Percentiles rank a stretch among this genome's conserved stretches.
Evolutionary conservation across 208 protist genomes (phyloP).

Genomic region (Eutreptiella sp.): DNA sequence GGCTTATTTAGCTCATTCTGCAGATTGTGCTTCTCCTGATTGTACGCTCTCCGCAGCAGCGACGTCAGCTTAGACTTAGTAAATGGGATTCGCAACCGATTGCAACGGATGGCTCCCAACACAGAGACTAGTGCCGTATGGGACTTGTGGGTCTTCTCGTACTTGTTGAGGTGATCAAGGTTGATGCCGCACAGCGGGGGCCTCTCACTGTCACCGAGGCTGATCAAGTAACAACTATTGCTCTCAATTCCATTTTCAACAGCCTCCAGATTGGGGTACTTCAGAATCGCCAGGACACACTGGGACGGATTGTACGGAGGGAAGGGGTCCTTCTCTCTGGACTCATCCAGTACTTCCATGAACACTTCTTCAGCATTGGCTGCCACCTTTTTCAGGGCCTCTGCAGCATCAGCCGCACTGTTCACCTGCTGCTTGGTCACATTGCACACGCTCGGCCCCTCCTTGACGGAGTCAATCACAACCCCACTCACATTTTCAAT

Average conservation of each 20-base stretch:
- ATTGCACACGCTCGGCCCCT: conserved; percentile 66
- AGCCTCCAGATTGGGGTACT: conserved; percentile 58
- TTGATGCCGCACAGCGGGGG: conserved; percentile 75
- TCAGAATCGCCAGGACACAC: conserved; percentile 67
- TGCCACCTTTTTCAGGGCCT: conserved; percentile 51
- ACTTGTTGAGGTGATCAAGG: conserved; percentile 47
- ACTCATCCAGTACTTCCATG: conserved; percentile 60
- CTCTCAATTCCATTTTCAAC: conserved; percentile 60
- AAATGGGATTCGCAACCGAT: conserved; percentile 76
- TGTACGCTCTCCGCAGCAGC: conserved; percentile 76
- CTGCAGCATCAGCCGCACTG: conserved; percentile 48
- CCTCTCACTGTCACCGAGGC: conserved; percentile 67
- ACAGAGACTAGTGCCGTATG: conserved; percentile 65
- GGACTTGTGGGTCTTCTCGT: conserved; percentile 66
- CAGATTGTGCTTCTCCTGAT: conserved; percentile 69
- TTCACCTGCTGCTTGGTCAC: conserved; percentile 55
- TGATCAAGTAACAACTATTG: conserved; percentile 72
- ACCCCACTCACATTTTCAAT: conserved; percentile 63
- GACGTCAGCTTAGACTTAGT: conserved; percentile 78
- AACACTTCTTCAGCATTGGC: conserved; percentile 70
- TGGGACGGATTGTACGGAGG: conserved; percentile 71
- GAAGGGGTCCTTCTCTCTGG: conserved; percentile 65
- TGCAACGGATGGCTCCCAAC: conserved; percentile 78
- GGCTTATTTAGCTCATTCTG: conserved; percentile 58
- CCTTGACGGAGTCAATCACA: conserved; percentile 75